phyloP scores from a whole-genome alignment of 768 basidiomycete species.

The Hydnomerulius pinastri region DNA sequence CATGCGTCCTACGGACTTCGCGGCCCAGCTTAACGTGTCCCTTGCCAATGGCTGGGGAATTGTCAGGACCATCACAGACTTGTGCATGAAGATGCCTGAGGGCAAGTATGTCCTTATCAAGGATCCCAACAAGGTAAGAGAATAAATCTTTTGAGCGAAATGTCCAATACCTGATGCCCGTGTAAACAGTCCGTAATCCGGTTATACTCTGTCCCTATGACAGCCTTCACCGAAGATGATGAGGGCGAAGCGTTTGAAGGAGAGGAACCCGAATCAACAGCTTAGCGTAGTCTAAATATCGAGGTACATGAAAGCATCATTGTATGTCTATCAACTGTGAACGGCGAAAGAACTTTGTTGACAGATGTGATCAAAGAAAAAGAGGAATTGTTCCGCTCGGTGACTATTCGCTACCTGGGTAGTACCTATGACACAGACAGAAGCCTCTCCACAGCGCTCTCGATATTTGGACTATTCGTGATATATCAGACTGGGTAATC shows the following conservation, averaged over 20 bases:
- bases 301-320: no score
- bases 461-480: conserved; percentile 64
- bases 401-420: background rate
- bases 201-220: conserved; percentile 87
- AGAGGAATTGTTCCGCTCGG: background rate
- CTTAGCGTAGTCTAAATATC: conserved; percentile 20
- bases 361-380: background rate
- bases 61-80: conserved; percentile 89
- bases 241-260: conserved; percentile 48
- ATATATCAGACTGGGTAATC: conserved; percentile 5
- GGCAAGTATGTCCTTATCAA: conserved; percentile 97
- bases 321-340: background rate
- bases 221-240: conserved; percentile 84
- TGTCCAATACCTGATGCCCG: conserved; percentile 12
- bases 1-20: conserved; percentile 93
- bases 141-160: conserved; percentile 2
- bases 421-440: conserved; percentile 48
- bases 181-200: conserved; percentile 81
- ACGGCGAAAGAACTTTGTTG: background rate
- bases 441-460: conserved; percentile 80
- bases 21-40: conserved; percentile 92
- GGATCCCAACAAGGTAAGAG: conserved; percentile 92
- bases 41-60: conserved; percentile 98
- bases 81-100: conserved; percentile 96
- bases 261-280: conserved; percentile 41